Evolutionary conservation across 2,329 filamentous ascomycete genomes (phyloP), one percentile per base, ranked within the genome.

Genomic region (Phialemonium atrogriseum): DNA sequence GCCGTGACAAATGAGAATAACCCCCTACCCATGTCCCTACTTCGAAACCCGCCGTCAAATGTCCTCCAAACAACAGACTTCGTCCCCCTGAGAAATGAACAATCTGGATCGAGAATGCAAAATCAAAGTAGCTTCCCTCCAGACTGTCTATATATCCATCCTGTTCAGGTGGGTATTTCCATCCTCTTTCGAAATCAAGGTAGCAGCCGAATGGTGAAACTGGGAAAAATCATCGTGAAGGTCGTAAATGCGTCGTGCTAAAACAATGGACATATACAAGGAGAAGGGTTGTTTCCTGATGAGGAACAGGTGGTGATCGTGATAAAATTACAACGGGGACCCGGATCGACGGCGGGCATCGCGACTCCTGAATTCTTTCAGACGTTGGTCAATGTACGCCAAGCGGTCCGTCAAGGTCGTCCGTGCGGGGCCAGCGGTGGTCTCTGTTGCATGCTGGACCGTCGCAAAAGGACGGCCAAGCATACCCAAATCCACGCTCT

Each of bases 351-450:
- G 58, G 7, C 51, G 55, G 24, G 55, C 46, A 32, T 59, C 57
- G 22, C 63, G 62, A 27, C 58, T 63, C 37, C 68, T 64, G 36
- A 76, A 58, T 37, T 73, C 68, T 41, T 66, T 68, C 25, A 77
- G 62, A 22, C 70, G 66, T 42, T 73, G 64, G 44, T 77, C 71
- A 27, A 77, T 64, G 39, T 77, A 75, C 5, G 71, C 69, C 34
- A 77, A 54, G 9, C 70, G 67, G 21, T 61, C 63, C 14, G 64
- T 60, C 25, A 76, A 51, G 22, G 63, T 65, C 10, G 64, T 54
- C 35, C 59, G 56, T 14, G 58, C 51, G 6, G 54, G 46, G n/a
- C 54, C 44, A 5, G 52, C 34, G 23, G 45, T 51, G 13, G 54
- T 47, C 24, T 60, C 58, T 4, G 46, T 39, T 13, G 58, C 50